Conservation (phyloP, 768 basidiomycete genomes). For the Coprinopsis marcescibilis region DNA sequence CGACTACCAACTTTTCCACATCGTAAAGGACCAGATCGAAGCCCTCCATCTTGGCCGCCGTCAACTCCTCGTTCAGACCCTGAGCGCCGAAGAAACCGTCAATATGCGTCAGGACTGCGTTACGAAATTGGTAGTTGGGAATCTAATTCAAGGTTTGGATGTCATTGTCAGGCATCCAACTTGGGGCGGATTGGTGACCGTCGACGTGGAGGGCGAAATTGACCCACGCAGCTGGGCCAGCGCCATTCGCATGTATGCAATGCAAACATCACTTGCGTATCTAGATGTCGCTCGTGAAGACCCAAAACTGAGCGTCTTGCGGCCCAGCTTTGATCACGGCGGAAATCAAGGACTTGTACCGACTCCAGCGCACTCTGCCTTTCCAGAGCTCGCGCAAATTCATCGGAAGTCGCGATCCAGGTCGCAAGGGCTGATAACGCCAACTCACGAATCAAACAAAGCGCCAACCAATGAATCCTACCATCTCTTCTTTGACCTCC, state of each 20-base stretch:
- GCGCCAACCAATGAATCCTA: slow-evolving; percentile 62
- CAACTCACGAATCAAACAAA: slow-evolving; percentile 28
- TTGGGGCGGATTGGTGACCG: slow-evolving; percentile 83
- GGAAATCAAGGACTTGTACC: slow-evolving; percentile 41
- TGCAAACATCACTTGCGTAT: slow-evolving; percentile 82
- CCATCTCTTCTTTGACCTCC: slow-evolving; percentile 85
- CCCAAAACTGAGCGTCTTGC: slow-evolving; percentile 29
- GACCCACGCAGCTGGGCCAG: slow-evolving; percentile 84
- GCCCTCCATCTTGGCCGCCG: slow-evolving; percentile 86
- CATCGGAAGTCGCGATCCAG: slow-evolving; percentile 34
- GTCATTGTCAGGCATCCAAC: slow-evolving; percentile 94
- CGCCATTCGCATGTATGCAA: slow-evolving; percentile 85
- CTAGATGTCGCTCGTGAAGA: slow-evolving; percentile 49
- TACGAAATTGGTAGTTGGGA: slow-evolving; percentile 78
- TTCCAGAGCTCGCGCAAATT: slow-evolving; percentile 47
- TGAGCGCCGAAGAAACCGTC: slow-evolving; percentile 82
- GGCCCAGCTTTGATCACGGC: slow-evolving; percentile 42
- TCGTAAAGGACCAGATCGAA: slow-evolving; percentile 85
- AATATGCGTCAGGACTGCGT: slow-evolving; percentile 85
- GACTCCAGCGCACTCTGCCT: slow-evolving; percentile 65
- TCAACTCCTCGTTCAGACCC: slow-evolving; percentile 81
- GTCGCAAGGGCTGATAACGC: slow-evolving; percentile 28
- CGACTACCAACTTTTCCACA: slow-evolving; percentile 85
- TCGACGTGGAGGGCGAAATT: slow-evolving; percentile 82
- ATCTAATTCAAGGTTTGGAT: slow-evolving; percentile 87